These are phyloP conservation scores for Jaltomata sinuosa DNA, from an alignment of 257 asterid genomes.

Conservation along the genomic window DNA sequence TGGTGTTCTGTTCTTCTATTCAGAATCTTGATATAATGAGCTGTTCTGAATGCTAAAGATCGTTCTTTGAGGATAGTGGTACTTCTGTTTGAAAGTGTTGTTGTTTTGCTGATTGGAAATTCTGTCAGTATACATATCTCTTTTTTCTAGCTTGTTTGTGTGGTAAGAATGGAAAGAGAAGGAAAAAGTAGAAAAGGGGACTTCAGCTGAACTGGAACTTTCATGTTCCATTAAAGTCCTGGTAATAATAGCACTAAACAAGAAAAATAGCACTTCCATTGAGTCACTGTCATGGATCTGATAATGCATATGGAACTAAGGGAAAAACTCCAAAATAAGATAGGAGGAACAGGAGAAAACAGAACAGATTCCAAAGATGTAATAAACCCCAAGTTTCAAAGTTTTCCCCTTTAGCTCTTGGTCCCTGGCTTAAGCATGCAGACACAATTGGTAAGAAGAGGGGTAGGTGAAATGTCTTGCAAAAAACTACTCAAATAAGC, in stretches of 20 bases:
- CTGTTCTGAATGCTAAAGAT: background rate
- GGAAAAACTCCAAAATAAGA: background rate
- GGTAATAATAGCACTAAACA: conserved; percentile 1
- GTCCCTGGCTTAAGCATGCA: background rate
- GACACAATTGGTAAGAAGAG: background rate
- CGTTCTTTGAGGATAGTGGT: background rate
- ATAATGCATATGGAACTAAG: background rate
- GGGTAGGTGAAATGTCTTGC: background rate
- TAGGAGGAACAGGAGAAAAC: background rate
- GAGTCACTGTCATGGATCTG: background rate
- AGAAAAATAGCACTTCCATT: background rate
- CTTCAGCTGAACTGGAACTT: background rate
- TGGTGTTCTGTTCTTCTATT: background rate
- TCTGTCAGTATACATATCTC: background rate
- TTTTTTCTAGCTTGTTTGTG: background rate
- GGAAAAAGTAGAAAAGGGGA: background rate
- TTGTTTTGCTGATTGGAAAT: background rate
- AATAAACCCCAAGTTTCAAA: background rate
- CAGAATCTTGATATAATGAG: background rate
- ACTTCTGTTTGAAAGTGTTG: background rate
- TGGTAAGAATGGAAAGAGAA: background rate
- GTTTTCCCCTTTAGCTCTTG: background rate
- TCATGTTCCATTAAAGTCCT: background rate
- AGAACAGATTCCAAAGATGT: background rate
- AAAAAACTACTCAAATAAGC: background rate